Base-by-base conservation (phyloP, 306 rosid genomes). In the Cicer cuneatum region DNA sequence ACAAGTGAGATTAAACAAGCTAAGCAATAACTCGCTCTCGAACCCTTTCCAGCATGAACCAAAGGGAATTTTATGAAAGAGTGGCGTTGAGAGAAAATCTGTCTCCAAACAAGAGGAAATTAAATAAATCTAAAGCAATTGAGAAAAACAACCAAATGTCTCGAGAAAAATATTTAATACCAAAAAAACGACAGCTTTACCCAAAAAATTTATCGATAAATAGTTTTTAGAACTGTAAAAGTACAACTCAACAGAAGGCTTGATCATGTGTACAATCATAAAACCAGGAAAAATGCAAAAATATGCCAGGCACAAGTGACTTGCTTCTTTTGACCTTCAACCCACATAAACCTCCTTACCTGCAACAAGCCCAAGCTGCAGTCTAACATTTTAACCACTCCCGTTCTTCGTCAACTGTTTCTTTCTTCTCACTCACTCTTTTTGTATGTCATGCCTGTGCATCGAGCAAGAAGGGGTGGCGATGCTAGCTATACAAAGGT, bases 1-100 rank as follows among this genome's bases (percentile, higher is more conserved):
- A 93, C 96, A 43, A 93, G 97, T 71, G 98, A 88, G 81, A 93
- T 39, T 56, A 93, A 87, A 81, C 92, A 91, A 71, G 89, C 83
- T 80, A 91, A 72, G 83, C 96, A 93, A 87, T 93, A 93, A 71
- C 70, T 93, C 11, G 85, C 82, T 85, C 88, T 91, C 71, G 89
- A 72, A 47, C 80, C 84, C 85, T 85, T 93, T 7, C 82, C 37
- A 43, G 60, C 85, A 11, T 88, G 84, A 76, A 78, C 45, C 10
- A 84, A 10, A 64, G 96, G 84, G 74, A 87, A 71, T 83, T 88
- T 91, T 3, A 89, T 4, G 62, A 83, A 78, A 5, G 96, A 72
- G 5, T 80, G 76, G 69, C 87, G 86, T 73, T 85, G 85, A 48
- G 74, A 21, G 79, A 84, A 91, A 85, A 91, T 48, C 98, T 93